Evolutionary conservation across 148 eudicot genomes (phyloP).

Genomic region (Nyssa sinensis): DNA sequence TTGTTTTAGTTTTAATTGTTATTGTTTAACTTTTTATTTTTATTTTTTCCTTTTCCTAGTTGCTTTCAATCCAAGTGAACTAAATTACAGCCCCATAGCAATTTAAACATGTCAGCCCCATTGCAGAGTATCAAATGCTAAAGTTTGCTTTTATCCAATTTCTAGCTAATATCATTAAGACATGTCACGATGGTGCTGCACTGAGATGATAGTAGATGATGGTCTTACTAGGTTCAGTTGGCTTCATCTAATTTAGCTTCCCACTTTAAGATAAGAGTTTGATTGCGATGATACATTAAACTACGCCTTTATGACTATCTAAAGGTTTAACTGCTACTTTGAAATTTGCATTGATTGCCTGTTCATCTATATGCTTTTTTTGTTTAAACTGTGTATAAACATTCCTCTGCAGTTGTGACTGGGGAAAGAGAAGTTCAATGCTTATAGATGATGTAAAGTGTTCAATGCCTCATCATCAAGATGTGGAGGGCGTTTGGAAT

Average conservation of each 20-base stretch:
- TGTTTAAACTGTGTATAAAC: not conserved
- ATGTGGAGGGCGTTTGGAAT: conserved; percentile 45
- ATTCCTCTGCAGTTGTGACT: conserved; percentile 61
- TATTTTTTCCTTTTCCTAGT: not conserved
- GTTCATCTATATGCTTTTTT: conserved; percentile 1
- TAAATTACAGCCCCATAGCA: too few species aligned
- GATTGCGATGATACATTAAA: not conserved
- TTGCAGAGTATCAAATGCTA: not conserved
- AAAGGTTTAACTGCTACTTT: not conserved
- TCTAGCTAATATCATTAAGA: not conserved
- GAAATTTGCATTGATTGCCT: not conserved
- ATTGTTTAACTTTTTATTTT: not conserved
- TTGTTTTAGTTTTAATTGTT: not conserved
- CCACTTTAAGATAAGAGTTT: not conserved
- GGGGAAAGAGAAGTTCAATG: conserved; percentile 64
- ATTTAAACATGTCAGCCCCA: not conserved
- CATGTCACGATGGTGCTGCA: not conserved
- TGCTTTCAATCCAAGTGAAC: not conserved
- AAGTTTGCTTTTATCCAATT: not conserved
- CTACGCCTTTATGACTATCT: not conserved
- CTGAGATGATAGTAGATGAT: not conserved
- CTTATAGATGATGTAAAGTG: conserved; percentile 27
- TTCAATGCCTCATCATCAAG: conserved; percentile 17
- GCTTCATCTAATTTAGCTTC: not conserved
- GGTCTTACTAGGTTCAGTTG: not conserved